These are phyloP conservation scores for Cercophora scortea DNA, from an alignment of 495 filamentous ascomycete genomes.

Conservation along the genomic window DNA sequence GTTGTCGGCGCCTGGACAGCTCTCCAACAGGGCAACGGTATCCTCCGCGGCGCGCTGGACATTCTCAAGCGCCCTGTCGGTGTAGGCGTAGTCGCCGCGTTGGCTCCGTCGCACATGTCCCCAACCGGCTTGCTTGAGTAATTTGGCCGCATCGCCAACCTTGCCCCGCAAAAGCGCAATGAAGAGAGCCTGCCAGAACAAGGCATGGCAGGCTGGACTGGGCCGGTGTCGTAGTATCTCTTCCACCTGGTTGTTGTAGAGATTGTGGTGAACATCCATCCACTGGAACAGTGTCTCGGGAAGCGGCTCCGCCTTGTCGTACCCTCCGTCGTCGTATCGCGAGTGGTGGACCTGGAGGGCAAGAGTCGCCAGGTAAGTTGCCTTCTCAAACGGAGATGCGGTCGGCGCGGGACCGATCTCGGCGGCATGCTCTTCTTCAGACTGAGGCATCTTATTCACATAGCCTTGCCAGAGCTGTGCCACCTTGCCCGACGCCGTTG, in stretches of 20 bases:
- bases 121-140: constrained; percentile 69
- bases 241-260: constrained; percentile 51
- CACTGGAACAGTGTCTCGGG: constrained; percentile 72
- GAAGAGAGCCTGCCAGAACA: constrained; percentile 76
- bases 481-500: constrained; percentile 47
- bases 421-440: constrained; percentile 43
- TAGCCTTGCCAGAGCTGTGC: constrained; percentile 50
- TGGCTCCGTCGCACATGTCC: constrained; percentile 48
- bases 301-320: constrained; percentile 37
- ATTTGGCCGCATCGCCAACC: constrained; percentile 49
- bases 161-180: constrained; percentile 61
- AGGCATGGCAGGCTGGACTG: constrained; percentile 60
- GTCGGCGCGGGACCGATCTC: constrained; percentile 57
- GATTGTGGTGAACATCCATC: constrained; percentile 61
- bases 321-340: constrained; percentile 34
- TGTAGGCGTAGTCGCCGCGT: constrained; percentile 55
- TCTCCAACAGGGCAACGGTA: constrained; percentile 55
- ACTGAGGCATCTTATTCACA: constrained; percentile 35
- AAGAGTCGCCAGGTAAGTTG: constrained; percentile 62
- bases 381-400: constrained; percentile 56
- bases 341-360: constrained; percentile 71
- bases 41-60: constrained; percentile 60
- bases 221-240: constrained; percentile 54
- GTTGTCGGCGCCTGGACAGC: constrained; percentile 56
- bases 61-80: constrained; percentile 61